These are phyloP conservation scores for Trichoderma guizhouense DNA, from an alignment of 2,329 filamentous ascomycete genomes.

Conservation along the genomic window DNA sequence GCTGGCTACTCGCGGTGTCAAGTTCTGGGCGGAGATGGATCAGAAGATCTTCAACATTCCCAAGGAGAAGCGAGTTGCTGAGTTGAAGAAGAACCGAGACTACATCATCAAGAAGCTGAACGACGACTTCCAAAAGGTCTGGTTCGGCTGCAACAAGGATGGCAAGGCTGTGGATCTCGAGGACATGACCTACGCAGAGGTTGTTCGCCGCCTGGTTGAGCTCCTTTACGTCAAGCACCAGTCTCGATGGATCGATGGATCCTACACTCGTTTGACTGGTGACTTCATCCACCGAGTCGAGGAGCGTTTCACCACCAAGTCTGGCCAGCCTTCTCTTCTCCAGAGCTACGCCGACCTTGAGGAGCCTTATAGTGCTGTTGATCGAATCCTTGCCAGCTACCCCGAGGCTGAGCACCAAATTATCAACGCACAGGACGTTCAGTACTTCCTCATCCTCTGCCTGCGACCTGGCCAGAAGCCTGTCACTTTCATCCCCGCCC, in stretches of 20 bases:
- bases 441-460: constrained; percentile 93
- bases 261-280: constrained; percentile 76
- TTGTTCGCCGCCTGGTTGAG: constrained; percentile 81
- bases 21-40: constrained; percentile 99
- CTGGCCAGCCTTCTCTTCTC: constrained; percentile 73
- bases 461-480: constrained; percentile 92
- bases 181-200: constrained; percentile 92
- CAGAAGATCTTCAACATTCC: constrained; percentile 95
- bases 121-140: constrained; percentile 94
- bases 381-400: constrained; percentile 77
- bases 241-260: constrained; percentile 85
- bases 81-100: constrained; percentile 82
- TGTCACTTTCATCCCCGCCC: constrained; percentile 88
- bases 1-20: constrained; percentile 90
- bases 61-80: constrained; percentile 86
- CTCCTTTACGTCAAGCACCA: constrained; percentile 91
- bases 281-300: constrained; percentile 97
- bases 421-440: constrained; percentile 97
- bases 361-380: constrained; percentile 72
- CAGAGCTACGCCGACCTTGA: constrained; percentile 89
- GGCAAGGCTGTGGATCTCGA: constrained; percentile 83
- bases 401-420: constrained; percentile 85
- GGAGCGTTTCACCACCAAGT: constrained; percentile 79
- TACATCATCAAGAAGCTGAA: constrained; percentile 96
- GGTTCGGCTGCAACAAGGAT: constrained; percentile 83